Conservation (phyloP, 2,329 filamentous ascomycete genomes). For the Periglandula ipomoeae region DNA sequence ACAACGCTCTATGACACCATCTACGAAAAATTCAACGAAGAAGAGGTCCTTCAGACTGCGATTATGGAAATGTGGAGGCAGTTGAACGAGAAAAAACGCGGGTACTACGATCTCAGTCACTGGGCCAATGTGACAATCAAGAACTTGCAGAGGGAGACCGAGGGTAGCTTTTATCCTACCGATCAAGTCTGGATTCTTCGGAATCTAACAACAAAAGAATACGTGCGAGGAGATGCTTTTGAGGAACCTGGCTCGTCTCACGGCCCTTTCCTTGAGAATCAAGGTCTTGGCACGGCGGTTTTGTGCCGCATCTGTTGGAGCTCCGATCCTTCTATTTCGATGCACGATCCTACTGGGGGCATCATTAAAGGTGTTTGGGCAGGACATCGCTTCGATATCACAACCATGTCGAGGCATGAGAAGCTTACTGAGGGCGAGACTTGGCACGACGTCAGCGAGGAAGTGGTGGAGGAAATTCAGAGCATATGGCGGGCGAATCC, state of each 20-base stretch:
- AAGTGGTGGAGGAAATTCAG: not conserved
- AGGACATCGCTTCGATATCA: conserved; percentile 2
- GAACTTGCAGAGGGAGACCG: not conserved
- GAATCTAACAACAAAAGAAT: conserved; percentile 1
- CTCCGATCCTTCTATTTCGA: not conserved
- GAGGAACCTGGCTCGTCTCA: not conserved
- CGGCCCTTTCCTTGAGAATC: not conserved
- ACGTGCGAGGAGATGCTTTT: not conserved
- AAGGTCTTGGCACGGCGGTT: not conserved
- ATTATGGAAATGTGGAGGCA: too few species aligned
- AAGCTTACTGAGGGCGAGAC: not conserved
- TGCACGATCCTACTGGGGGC: not conserved
- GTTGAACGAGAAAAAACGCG: too few species aligned
- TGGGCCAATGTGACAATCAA: too few species aligned
- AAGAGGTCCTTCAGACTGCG: too few species aligned
- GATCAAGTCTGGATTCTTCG: conserved; percentile 3
- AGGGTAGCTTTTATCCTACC: not conserved
- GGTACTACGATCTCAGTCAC: too few species aligned
- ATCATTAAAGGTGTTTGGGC: conserved; percentile 1
- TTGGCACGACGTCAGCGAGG: not conserved
- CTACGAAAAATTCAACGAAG: too few species aligned
- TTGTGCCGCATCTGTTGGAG: not conserved
- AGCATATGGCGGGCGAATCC: not conserved
- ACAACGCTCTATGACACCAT: too few species aligned
- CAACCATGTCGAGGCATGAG: not conserved